Conservation (phyloP, 2,329 filamentous ascomycete genomes). For the Paracamarosporium sp. region DNA sequence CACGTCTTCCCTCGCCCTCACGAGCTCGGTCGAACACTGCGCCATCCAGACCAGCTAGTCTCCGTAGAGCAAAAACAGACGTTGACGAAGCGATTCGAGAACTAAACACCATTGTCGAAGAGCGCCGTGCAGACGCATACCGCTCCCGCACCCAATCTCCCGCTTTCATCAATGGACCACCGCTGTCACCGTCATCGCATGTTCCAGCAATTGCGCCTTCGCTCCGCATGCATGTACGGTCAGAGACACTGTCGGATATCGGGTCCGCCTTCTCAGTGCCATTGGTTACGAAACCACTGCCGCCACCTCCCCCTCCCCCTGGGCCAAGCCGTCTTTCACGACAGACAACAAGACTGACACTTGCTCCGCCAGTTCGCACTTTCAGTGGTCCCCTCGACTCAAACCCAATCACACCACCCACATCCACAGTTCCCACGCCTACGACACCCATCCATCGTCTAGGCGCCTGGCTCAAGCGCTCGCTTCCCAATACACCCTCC, state of each 20-base stretch:
- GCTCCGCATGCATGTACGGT: constrained; percentile 54
- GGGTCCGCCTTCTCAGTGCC: constrained; percentile 55
- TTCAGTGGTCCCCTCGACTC: constrained; percentile 39
- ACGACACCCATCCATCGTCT: constrained; percentile 42
- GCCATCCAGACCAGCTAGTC: constrained; percentile 41
- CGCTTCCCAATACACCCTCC: constrained; percentile 32
- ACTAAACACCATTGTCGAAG: constrained; percentile 58
- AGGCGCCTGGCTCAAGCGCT: constrained; percentile 45
- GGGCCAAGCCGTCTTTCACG: constrained; percentile 13
- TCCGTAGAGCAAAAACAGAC: constrained; percentile 46
- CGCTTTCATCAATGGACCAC: constrained; percentile 32
- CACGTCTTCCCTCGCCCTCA: constrained; percentile 41
- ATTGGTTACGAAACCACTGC: constrained; percentile 33
- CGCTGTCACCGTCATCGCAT: constrained; percentile 47
- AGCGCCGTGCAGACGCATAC: constrained; percentile 50
- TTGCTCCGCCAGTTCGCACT: constrained; percentile 28
- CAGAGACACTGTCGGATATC: constrained; percentile 56
- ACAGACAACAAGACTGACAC: constrained; percentile 29
- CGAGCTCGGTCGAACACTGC: constrained; percentile 45
- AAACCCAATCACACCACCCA: constrained; percentile 44
- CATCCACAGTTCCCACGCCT: constrained; percentile 33
- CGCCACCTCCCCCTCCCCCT: constrained; percentile 23
- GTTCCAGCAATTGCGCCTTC: constrained; percentile 55
- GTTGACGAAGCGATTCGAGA: constrained; percentile 56
- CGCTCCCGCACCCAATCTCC: constrained; percentile 37